A percentile compares a stretch with the other conserved stretches of the same genome.
These are phyloP conservation scores for Penicillium sp. DNA, from an alignment of 2,329 filamentous ascomycete genomes.

Conservation along the genomic window DNA sequence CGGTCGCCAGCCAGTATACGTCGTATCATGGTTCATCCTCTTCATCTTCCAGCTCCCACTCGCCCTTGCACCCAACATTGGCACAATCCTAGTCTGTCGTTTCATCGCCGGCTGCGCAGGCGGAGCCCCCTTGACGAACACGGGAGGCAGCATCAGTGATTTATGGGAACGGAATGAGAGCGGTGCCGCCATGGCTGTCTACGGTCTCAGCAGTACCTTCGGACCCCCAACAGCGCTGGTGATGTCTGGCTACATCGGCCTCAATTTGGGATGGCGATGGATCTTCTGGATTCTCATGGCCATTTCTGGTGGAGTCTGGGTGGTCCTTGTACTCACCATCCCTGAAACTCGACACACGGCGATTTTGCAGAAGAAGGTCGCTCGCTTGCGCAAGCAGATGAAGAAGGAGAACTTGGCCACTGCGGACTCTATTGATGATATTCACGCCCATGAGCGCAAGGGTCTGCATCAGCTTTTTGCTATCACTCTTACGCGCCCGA, in stretches of 20 bases:
- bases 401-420: conserved; percentile 54
- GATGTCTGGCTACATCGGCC: conserved; percentile 35
- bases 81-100: conserved; percentile 31
- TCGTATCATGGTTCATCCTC: conserved; percentile 31
- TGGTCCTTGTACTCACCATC: conserved; percentile 45
- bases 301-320: conserved; percentile 53
- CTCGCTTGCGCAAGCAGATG: conserved; percentile 48
- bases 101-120: conserved; percentile 32
- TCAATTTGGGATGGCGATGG: conserved; percentile 53
- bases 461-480: conserved; percentile 72
- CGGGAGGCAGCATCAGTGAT: conserved; percentile 32
- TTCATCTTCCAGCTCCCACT: conserved; percentile 33
- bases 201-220: conserved; percentile 37
- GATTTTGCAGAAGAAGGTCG: conserved; percentile 58
- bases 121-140: conserved; percentile 36
- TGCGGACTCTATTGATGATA: conserved; percentile 56
- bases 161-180: conserved; percentile 33
- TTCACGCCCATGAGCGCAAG: conserved; percentile 52
- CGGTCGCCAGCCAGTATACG: conserved; percentile 37
- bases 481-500: conserved; percentile 65
- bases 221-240: conserved; percentile 37
- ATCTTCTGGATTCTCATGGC: conserved; percentile 63
- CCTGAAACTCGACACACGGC: conserved; percentile 59
- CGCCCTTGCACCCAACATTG: conserved; percentile 29
- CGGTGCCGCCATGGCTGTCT: conserved; percentile 36